Evolutionary conservation across 2,329 filamentous ascomycete species (phyloP), one percentile per base, ranked within the genome.

Genomic region (Penicillium sp.): DNA sequence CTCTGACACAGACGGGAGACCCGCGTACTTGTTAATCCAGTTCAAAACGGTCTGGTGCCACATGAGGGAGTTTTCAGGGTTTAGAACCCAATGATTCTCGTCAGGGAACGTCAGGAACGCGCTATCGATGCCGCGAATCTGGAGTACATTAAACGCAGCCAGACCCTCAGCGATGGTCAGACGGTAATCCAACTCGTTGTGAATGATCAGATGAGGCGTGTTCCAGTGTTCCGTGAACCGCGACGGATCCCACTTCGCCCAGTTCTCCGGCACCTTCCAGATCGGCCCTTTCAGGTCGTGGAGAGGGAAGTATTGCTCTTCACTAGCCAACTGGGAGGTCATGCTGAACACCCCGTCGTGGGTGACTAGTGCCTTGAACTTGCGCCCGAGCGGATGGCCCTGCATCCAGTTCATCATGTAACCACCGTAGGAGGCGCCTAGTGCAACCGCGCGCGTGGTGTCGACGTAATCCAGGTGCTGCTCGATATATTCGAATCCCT

Each of bases 141-240:
- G 92, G 31, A 96, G 78, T 8, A 92, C 87, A 62, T 96, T 95
- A 77, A 96, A 96, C 51, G 91, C 89, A 2, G 89, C 84, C 52
- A 96, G 75, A 0, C 92, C 92, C 73, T 97, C 93, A 0, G 88
- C 86, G 53, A 97, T 87, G 0, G 92, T 89, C 27, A 97, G 78
- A 19, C 93, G 84, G 71, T 96, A 97, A 73, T 97, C 93, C 33
- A 94, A 81, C 67, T 94, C 91, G 68, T 87, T 93, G 75, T 97
- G 93, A 53, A 97, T 92, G 59, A 95, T 87, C 60, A 99, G 80
- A 75, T 94, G 88, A 0, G 94, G 94, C 0, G 92, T 97, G 1
- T 83, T 79, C 92, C 92, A 97, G 64, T 93, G 82, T 36, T 81
- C 74, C 0, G 82, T 79, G 65, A 82, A 80, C 4, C 75, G 74